A percentile compares a stretch with the other conserved stretches of the same genome.
phyloP scores from a whole-genome alignment of 2,329 filamentous ascomycete species.

The Cryphonectria carpinicola region DNA sequence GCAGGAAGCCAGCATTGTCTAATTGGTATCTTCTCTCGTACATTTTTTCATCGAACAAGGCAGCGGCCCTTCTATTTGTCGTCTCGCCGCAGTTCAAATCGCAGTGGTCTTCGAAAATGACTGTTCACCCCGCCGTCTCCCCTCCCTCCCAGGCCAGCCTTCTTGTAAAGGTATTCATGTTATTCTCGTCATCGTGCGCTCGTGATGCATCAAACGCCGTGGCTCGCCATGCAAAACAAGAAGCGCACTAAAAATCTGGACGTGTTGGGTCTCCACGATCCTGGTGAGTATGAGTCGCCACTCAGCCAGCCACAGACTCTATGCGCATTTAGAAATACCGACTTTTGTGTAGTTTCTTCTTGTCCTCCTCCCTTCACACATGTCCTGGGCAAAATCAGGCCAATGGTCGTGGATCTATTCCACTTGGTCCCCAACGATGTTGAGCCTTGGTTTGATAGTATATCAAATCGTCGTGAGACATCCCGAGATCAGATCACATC shows the following conservation, averaged over 20 bases:
- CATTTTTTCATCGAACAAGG: not conserved
- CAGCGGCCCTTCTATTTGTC: not conserved
- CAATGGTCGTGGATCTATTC: not conserved
- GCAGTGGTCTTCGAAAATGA: not conserved
- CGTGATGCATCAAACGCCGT: constrained; percentile 28
- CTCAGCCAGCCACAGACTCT: constrained; percentile 20
- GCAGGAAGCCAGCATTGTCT: constrained; percentile 8
- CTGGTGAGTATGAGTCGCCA: constrained; percentile 16
- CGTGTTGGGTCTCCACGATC: not conserved
- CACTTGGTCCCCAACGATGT: not conserved
- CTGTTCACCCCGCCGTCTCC: not conserved
- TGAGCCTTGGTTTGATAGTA: not conserved
- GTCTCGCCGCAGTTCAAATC: constrained; percentile 1
- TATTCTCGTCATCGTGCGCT: constrained; percentile 19
- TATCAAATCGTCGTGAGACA: not conserved
- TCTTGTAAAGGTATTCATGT: constrained; percentile 1
- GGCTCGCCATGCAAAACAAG: constrained; percentile 25
- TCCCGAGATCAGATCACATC: constrained; percentile 19
- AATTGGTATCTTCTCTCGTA: constrained; percentile 20
- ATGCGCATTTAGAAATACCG: constrained; percentile 11
- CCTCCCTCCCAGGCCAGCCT: not conserved
- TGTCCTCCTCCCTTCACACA: constrained; percentile 10
- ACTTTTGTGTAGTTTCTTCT: constrained; percentile 19
- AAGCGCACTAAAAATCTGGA: not conserved
- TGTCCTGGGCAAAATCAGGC: not conserved